Evolutionary conservation across 345 rosid species (phyloP).

Genomic region (Pistacia integerrima): DNA sequence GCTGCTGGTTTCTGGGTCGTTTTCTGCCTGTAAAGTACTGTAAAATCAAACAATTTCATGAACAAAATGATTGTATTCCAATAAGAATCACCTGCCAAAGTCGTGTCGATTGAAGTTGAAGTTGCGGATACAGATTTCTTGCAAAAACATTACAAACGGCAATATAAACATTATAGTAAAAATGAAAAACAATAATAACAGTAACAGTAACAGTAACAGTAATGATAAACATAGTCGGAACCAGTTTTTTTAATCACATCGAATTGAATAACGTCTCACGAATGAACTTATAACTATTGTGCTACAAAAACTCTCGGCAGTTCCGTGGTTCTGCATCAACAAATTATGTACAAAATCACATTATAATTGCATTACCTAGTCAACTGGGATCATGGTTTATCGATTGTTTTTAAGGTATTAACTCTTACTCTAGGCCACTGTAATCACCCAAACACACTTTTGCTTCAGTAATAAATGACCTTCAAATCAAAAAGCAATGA

Average conservation of each 20-base stretch:
- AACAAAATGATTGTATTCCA: no score
- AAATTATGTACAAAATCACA: conserved; percentile 1
- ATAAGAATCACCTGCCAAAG: no score
- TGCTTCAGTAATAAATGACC: conserved; percentile 7
- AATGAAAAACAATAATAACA: not conserved
- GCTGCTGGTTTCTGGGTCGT: no score
- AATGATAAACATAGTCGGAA: not conserved
- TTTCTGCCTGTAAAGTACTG: no score
- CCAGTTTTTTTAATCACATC: not conserved
- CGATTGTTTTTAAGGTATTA: not conserved
- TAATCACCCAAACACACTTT: not conserved
- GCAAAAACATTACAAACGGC: not conserved
- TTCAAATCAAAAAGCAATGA: not conserved
- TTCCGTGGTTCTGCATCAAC: not conserved
- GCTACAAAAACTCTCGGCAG: not conserved
- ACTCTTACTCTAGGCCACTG: conserved; percentile 17
- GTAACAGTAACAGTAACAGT: not conserved
- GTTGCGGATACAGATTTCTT: not conserved
- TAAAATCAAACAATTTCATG: no score
- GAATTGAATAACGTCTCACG: no score
- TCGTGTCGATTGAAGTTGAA: no score
- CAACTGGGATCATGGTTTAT: not conserved
- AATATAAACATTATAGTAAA: not conserved
- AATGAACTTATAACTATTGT: not conserved
- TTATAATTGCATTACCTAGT: not conserved